Conservation (phyloP, 495 filamentous ascomycete genomes). For the Penicillium fimorum region DNA sequence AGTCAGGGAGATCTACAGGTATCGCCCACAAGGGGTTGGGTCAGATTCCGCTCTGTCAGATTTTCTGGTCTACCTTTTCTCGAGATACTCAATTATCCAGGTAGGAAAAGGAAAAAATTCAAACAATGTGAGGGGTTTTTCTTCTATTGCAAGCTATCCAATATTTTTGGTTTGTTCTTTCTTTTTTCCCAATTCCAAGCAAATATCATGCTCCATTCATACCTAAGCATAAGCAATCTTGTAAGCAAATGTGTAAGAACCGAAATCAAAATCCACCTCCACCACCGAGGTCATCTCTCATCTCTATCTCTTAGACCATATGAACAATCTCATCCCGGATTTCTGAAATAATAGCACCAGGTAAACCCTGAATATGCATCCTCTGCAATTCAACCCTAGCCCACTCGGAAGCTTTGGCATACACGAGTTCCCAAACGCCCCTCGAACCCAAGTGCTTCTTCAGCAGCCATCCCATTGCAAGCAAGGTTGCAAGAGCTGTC, state of each 20-base stretch:
- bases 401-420: conserved; percentile 38
- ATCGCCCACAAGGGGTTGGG: too few relatives aligned
- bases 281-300: background rate
- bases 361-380: background rate
- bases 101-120: background rate
- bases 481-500: conserved; percentile 42
- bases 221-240: background rate
- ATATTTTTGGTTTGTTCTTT: background rate
- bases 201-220: background rate
- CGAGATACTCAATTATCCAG: too few relatives aligned
- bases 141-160: background rate
- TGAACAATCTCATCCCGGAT: background rate
- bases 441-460: conserved; percentile 32
- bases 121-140: background rate
- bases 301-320: background rate
- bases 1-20: too few relatives aligned
- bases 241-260: background rate
- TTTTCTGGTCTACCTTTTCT: too few relatives aligned
- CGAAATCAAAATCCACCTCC: background rate
- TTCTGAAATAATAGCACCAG: background rate
- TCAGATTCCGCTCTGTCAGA: too few relatives aligned
- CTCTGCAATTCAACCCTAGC: conserved; percentile 1
- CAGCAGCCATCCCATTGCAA: conserved; percentile 52
- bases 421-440: conserved; percentile 56
- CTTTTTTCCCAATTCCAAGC: background rate